Conservation (phyloP, 2,329 filamentous ascomycete genomes). For the Claviceps humidiphila region DNA sequence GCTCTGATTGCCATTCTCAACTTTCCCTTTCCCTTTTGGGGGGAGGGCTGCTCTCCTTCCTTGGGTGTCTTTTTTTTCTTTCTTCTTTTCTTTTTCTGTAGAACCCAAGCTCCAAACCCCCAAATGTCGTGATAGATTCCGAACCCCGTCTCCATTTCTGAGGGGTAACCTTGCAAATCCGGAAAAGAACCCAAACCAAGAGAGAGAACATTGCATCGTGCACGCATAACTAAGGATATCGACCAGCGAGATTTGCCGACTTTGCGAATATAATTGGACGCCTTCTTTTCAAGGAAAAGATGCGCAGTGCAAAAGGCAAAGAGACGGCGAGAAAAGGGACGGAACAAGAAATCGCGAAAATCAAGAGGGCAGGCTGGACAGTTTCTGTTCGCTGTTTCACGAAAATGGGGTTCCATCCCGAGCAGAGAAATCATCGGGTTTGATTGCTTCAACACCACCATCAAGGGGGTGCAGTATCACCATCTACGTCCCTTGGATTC, state of each 20-base stretch:
- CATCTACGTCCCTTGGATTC: slow-evolving; percentile 12
- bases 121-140: slow-evolving; percentile 5
- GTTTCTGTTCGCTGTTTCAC: too few species aligned
- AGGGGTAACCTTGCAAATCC: not conserved
- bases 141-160: not conserved
- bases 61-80: too few species aligned
- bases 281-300: not conserved
- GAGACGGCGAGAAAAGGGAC: not conserved
- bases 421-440: not conserved
- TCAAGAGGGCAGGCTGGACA: too few species aligned
- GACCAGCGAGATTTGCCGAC: slow-evolving; percentile 6
- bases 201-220: slow-evolving; percentile 2
- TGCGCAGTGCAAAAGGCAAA: slow-evolving; percentile 4
- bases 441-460: not conserved
- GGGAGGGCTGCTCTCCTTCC: too few species aligned
- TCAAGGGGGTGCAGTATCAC: slow-evolving; percentile 1
- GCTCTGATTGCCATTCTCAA: slow-evolving; percentile 5
- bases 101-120: not conserved
- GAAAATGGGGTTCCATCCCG: too few species aligned
- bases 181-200: not conserved
- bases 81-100: too few species aligned
- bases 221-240: slow-evolving; percentile 3
- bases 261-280: not conserved
- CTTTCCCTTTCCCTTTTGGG: not conserved
- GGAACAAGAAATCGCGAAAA: not conserved